These are phyloP conservation scores for Tricholoma sp. DNA, from an alignment of 768 basidiomycete genomes.

Conservation along the genomic window DNA sequence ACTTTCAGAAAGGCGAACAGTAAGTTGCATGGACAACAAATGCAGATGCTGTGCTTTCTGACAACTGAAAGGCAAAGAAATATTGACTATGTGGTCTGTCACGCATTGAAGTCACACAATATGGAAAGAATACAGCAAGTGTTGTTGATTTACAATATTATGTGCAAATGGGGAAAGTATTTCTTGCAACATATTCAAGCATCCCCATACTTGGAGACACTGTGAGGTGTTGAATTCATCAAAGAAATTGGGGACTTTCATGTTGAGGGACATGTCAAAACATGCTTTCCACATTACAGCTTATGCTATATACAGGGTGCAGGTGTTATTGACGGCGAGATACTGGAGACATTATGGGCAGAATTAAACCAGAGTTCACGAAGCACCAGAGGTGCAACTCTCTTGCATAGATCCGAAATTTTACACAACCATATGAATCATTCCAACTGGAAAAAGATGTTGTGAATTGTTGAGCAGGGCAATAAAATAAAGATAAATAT, in stretches of 20 bases:
- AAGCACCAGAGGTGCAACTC: neutral
- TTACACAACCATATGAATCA: neutral
- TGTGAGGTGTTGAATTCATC: neutral
- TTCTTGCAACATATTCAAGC: neutral
- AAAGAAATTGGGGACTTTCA: neutral
- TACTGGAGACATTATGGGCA: neutral
- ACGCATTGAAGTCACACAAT: neutral
- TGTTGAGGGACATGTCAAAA: neutral
- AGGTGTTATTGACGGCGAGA: neutral
- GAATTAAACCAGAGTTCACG: neutral
- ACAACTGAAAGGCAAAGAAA: too few relatives aligned
- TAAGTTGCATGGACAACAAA: neutral
- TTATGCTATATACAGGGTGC: neutral
- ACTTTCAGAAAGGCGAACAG: neutral
- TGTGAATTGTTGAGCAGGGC: neutral
- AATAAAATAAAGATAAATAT: neutral
- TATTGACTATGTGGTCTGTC: too few relatives aligned
- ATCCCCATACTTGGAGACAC: neutral
- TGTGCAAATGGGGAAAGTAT: neutral
- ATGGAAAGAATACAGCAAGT: neutral
- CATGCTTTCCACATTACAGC: neutral
- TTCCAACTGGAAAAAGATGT: neutral
- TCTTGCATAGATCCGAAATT: neutral
- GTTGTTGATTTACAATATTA: neutral
- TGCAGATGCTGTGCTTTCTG: too few relatives aligned